Conservation (phyloP, 805 yeast genomes). For the Nematodospora valgi region DNA sequence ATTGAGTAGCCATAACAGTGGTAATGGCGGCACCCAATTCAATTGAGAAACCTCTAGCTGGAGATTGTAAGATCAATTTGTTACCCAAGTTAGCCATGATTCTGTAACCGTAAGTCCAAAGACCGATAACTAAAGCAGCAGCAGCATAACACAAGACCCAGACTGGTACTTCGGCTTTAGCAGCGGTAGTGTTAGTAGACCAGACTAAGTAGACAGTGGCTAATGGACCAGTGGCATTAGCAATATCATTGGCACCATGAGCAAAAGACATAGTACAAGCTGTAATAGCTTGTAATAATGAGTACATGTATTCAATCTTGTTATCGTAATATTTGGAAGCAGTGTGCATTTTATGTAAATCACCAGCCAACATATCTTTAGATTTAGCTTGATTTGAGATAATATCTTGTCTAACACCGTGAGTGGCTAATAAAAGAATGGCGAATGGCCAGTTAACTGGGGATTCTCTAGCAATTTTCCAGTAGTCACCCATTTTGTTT, state of each 20-base stretch:
- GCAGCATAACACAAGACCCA: slow-evolving; percentile 74
- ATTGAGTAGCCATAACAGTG: slow-evolving; percentile 70
- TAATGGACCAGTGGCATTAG: slow-evolving; percentile 76
- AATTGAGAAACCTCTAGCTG: slow-evolving; percentile 72
- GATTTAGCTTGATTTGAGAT: slow-evolving; percentile 43
- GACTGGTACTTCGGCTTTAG: slow-evolving; percentile 58
- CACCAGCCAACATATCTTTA: slow-evolving; percentile 42
- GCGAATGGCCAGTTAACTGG: slow-evolving; percentile 57
- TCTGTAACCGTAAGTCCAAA: slow-evolving; percentile 69
- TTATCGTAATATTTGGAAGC: slow-evolving; percentile 65
- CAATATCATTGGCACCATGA: slow-evolving; percentile 77
- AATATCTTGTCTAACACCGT: slow-evolving; percentile 66
- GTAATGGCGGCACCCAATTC: slow-evolving; percentile 79
- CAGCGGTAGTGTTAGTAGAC: slow-evolving; percentile 44
- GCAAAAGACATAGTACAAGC: slow-evolving; percentile 81
- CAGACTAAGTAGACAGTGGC: slow-evolving; percentile 63
- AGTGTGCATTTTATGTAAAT: slow-evolving; percentile 49
- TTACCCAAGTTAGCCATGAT: slow-evolving; percentile 72
- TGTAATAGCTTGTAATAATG: slow-evolving; percentile 66
- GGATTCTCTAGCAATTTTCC: slow-evolving; percentile 36
- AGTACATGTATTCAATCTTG: slow-evolving; percentile 64
- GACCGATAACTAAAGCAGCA: slow-evolving; percentile 61
- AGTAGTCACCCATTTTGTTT: slow-evolving; percentile 32
- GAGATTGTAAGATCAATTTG: slow-evolving; percentile 70
- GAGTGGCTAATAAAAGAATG: slow-evolving; percentile 46